These are phyloP conservation scores for Phytophthora aleatoria DNA, from an alignment of 352 stramenopile species.

Conservation along the genomic window DNA sequence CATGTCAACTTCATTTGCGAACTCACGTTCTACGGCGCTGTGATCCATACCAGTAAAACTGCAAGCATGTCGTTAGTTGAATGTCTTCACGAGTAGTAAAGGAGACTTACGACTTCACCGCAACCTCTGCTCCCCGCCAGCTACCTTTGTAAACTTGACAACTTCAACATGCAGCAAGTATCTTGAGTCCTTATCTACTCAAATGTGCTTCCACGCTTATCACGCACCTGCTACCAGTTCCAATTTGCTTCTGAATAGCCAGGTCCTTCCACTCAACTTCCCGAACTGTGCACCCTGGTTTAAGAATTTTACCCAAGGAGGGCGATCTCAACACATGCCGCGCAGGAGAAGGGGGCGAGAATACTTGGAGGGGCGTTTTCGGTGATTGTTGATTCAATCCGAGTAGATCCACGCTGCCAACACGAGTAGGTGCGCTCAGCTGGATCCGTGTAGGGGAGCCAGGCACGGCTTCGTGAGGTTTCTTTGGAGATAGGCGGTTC, in stretches of 20 bases:
- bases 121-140: conserved; percentile 78
- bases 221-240: conserved; percentile 66
- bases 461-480: conserved; percentile 3
- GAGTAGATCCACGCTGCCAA: conserved; percentile 38
- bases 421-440: conserved; percentile 7
- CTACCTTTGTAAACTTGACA: conserved; percentile 78
- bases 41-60: conserved; percentile 64
- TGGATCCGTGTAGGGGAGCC: conserved; percentile 11
- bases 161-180: conserved; percentile 29
- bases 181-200: neutral
- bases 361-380: conserved; percentile 2
- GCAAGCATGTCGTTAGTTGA: neutral
- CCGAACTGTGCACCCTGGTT: conserved; percentile 29
- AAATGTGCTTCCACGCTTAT: neutral
- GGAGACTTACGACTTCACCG: conserved; percentile 68
- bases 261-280: conserved; percentile 48
- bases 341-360: conserved; percentile 7
- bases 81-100: neutral
- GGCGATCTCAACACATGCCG: conserved; percentile 5
- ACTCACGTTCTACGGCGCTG: conserved; percentile 65
- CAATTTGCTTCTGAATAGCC: conserved; percentile 56
- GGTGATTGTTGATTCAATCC: conserved; percentile 22
- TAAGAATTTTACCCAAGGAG: conserved; percentile 23
- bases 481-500: conserved; percentile 11
- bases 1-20: conserved; percentile 77